These are phyloP conservation scores for Scytalidium sp. DNA, from an alignment of 2,329 filamentous ascomycete genomes.

Conservation along the genomic window DNA sequence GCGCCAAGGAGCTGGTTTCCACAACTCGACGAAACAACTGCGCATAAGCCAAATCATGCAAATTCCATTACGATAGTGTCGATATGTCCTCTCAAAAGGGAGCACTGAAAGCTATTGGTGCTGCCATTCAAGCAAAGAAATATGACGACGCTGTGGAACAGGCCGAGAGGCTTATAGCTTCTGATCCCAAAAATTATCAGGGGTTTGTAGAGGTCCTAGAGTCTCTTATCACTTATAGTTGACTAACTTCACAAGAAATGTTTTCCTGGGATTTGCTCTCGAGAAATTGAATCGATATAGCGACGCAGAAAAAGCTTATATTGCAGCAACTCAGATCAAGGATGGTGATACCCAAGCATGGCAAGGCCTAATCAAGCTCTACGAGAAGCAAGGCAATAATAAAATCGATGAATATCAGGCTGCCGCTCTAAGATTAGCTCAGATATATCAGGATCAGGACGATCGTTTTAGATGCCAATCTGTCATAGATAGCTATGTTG, in stretches of 20 bases:
- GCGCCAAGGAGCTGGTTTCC: too few relatives aligned
- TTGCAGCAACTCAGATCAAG: constrained; percentile 67
- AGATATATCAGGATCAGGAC: constrained; percentile 67
- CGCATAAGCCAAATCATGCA: neutral
- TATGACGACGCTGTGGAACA: constrained; percentile 73
- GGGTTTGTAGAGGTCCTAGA: constrained; percentile 49
- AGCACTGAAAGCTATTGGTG: constrained; percentile 76
- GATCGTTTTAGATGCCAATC: constrained; percentile 62
- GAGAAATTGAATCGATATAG: constrained; percentile 72
- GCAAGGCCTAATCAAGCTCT: constrained; percentile 85
- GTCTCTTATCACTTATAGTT: neutral
- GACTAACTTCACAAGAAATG: constrained; percentile 49
- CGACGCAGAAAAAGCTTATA: constrained; percentile 75
- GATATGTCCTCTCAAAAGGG: constrained; percentile 52
- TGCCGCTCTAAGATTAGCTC: constrained; percentile 69
- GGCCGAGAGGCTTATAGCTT: constrained; percentile 65
- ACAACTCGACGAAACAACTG: neutral
- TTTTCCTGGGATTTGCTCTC: constrained; percentile 84
- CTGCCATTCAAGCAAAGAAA: constrained; percentile 73
- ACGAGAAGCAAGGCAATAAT: constrained; percentile 69
- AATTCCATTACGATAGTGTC: neutral
- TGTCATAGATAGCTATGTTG: constrained; percentile 76
- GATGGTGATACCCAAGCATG: constrained; percentile 79
- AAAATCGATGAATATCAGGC: constrained; percentile 73
- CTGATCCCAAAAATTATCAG: constrained; percentile 78